Base-by-base conservation (phyloP, 2,329 filamentous ascomycete species). In the Fonsecaea erecta region DNA sequence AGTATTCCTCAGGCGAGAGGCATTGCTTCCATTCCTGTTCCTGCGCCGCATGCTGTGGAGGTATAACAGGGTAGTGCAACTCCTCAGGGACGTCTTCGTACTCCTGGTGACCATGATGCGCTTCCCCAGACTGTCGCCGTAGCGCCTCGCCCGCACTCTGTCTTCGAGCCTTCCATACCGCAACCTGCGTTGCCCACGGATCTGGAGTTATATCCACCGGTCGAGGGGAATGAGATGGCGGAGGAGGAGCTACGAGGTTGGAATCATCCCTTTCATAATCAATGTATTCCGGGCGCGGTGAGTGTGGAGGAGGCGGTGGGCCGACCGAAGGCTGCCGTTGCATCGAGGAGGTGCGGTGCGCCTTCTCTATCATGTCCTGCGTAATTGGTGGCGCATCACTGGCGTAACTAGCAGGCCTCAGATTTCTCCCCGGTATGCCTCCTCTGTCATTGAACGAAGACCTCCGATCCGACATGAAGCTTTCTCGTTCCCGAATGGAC, bases 181-280 rank as follows among this genome's bases (percentile, higher is more conserved):
- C 61, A n/a, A 68, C 66, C 40, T 71, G 69, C 26, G 54, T 34
- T 12, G 63, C 52, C 71, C 71, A 72, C 16, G 53, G 60, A 59
- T 67, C 62, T 46, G 60, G 63, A 6, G 54, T 66, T 16, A 71
- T 65, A 58, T 71, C 69, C 7, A 69, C 35, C 1, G 71, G 71
- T 34, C 64, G 63, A 16, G 71, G 71, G 5, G 70, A 72, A 65
- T 72, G 71, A 5, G 63, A 67, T 34, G 70, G 71, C 9, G 70
- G 71, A 48, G 69, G 71, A 40, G 69, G 71, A 11, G 68, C 66
- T 18, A 66, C 43, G 11, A 34, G 35, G 24, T 63, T 53, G 30
- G 56, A 59, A 34, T 43, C 34, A 14, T 64, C 37, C 16, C 67
- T 62, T 21, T 67, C 55, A 55, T 66, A 66, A 24, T 67, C 60